A percentile compares a stretch with the other conserved stretches of the same genome.
Evolutionary conservation across 179 eudicot species (phyloP).

Genomic region (Drosera spatulata): DNA sequence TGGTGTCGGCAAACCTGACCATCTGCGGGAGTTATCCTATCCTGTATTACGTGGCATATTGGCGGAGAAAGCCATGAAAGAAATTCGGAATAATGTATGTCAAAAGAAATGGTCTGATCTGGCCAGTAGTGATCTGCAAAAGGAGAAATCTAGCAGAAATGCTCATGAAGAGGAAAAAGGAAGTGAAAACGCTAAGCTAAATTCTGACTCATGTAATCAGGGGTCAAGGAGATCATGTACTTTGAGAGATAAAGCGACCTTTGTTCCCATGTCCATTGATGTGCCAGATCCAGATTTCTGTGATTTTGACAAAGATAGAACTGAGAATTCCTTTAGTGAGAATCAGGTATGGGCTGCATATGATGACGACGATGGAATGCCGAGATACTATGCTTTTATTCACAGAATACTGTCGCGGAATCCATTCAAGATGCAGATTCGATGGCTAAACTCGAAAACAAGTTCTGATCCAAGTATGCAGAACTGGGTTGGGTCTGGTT

Average conservation of each 20-base stretch:
- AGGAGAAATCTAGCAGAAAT: constrained; percentile 17
- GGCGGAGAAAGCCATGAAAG: constrained; percentile 50
- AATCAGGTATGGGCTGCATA: constrained; percentile 49
- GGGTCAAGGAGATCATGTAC: neutral
- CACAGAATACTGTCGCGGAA: constrained; percentile 23
- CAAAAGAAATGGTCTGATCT: constrained; percentile 25
- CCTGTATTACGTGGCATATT: constrained; percentile 40
- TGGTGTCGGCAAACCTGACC: constrained; percentile 14
- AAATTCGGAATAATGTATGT: constrained; percentile 30
- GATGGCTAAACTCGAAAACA: constrained; percentile 34
- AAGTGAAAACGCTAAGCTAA: constrained; percentile 5
- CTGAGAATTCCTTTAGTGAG: constrained; percentile 33
- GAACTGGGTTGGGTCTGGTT: constrained; percentile 61
- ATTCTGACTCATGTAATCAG: constrained; percentile 2
- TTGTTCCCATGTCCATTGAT: constrained; percentile 15
- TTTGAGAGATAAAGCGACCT: constrained; percentile 2
- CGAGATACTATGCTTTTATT: constrained; percentile 35
- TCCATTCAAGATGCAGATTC: constrained; percentile 33
- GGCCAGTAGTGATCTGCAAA: constrained; percentile 17
- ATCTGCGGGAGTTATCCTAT: constrained; percentile 29
- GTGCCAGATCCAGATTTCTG: constrained; percentile 33
- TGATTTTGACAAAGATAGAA: constrained; percentile 12
- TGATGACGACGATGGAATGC: constrained; percentile 50
- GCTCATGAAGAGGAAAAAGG: constrained; percentile 9
- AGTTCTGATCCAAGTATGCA: constrained; percentile 18